Conservation (phyloP, 1,284 basidiomycete genomes). For the Athelia psychrophila region DNA sequence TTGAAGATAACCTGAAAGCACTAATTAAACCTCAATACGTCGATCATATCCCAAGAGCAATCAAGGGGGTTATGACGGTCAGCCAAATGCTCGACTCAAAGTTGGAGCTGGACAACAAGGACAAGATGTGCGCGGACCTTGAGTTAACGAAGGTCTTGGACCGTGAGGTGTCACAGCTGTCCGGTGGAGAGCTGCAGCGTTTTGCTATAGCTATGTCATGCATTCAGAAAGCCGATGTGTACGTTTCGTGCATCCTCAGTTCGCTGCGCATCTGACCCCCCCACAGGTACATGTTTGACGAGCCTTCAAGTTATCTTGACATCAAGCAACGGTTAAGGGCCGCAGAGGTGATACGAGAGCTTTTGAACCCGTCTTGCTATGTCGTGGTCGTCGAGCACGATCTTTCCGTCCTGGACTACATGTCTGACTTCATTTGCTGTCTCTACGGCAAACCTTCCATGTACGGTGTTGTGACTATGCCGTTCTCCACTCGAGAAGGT, state of each 20-base stretch:
- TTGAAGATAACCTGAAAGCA: conserved; percentile 96
- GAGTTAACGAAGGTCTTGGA: conserved; percentile 85
- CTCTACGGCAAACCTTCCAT: conserved; percentile 95
- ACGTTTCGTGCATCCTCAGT: conserved; percentile 7
- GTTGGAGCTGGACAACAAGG: conserved; percentile 81
- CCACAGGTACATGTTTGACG: conserved; percentile 91
- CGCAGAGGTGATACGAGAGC: conserved; percentile 91
- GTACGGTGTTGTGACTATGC: conserved; percentile 98
- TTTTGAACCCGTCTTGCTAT: conserved; percentile 82
- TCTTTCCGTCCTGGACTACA: conserved; percentile 93
- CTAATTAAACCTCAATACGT: conserved; percentile 99
- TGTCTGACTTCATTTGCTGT: conserved; percentile 96
- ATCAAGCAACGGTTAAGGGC: conserved; percentile 91
- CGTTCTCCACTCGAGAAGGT: conserved; percentile 96
- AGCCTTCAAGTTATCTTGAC: conserved; percentile 96
- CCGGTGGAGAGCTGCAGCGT: conserved; percentile 94
- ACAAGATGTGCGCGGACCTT: conserved; percentile 78
- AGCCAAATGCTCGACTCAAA: conserved; percentile 89
- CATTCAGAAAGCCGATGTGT: conserved; percentile 91
- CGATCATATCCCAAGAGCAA: conserved; percentile 93
- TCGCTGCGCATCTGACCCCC: conserved; percentile 2
- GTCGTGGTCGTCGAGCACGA: conserved; percentile 98
- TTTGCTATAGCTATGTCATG: conserved; percentile 95
- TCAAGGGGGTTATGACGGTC: conserved; percentile 89
- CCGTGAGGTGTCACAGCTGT: conserved; percentile 82